Base-by-base conservation (phyloP, 2,329 filamentous ascomycete genomes). In the Clarireedia paspali region DNA sequence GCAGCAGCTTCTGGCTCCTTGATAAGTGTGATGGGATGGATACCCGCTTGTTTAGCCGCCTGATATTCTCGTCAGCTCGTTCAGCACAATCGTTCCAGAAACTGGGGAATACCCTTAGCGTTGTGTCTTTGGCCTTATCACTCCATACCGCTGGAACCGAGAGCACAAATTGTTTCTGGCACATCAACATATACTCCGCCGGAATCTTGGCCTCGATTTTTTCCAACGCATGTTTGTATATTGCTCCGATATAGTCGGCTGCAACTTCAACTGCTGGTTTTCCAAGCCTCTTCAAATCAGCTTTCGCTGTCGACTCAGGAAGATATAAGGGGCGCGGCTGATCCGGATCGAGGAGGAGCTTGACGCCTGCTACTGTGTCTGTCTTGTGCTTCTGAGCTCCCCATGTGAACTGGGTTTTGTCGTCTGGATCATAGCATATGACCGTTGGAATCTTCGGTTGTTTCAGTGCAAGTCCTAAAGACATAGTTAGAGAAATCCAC, bases 91-190 rank as follows among this genome's bases (percentile, higher is more conserved):
- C 54, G 7, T 38, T 7, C 17, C 40, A 23, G 5, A 3, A 42
- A 20, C 1, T 17, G 17, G 2, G 23, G 44, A 73, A 76, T 15
- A 77, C 76, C 50, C 72, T 68, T 47, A 70, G 69, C 1, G 78
- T 82, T 39, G 73, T 74, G 47, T 78, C 71, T 50, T 79, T 81
- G 30, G 79, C 77, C 4, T 71, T 70, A 50, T 81, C 77, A 44
- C 74, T 77, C 80, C 80, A 83, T 10, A 83, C 78, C 3, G 80
- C 79, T 0, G 80, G 80, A 0, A 83, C 79, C 0, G 80, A 81
- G 26, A 82, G 67, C 47, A 82, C 73, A 57, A 80, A 81, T 55
- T 82, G 74, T 59, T 80, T 71, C 0, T 75, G 72, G 0, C 71
- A 78, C 26, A 69, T 73, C 6, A 68, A 67, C 5, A 79, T 68